Evolutionary conservation across 2,329 filamentous ascomycete genomes (phyloP), one percentile per base, ranked within the genome.

Genomic region (Clonostachys byssicola): DNA sequence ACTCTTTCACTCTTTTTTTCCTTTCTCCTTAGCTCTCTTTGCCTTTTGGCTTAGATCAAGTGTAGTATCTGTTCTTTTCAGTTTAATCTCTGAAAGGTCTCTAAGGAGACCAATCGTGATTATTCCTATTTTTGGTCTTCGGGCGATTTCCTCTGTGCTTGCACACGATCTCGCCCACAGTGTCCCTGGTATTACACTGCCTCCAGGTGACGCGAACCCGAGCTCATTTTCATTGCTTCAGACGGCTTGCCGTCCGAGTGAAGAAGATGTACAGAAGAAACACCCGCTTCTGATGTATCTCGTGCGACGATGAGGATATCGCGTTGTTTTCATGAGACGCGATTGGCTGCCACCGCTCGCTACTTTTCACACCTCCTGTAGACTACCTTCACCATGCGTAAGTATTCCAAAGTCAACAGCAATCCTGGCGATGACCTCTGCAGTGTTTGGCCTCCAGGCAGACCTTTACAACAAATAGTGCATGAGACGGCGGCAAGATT

Each of bases 41-140:
- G 66, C 65, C 73, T 74, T 77, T 77, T 81, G 78, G 82, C 82
- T 88, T 88, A 89, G 86, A 90, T 90, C 86, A 90, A 89, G 85
- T 90, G 85, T 89, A 90, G 86, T 90, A 90, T 89, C 86, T 89
- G 86, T 91, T 92, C 87, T 91, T 90, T 88, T 89, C 85, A 92
- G 88, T 90, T 91, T 92, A 91, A 91, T 90, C 85, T 87, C 87
- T 92, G 86, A 86, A 88, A 90, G 79, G 78, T 76, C 75, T 77
- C 83, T 80, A 88, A 73, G 77, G 82, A 75, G 74, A 74, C 75
- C 76, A 81, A 80, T 78, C 76, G 75, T 82, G 85, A 89, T 92
- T 91, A 89, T 81, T 82, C 85, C 77, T 78, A 89, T 92, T 68
- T 68, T 69, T 69, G 64, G 55, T 44, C 30, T 41, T 41, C 35